phyloP scores from a whole-genome alignment of 441 rosid genomes.

The Breynia disticha region DNA sequence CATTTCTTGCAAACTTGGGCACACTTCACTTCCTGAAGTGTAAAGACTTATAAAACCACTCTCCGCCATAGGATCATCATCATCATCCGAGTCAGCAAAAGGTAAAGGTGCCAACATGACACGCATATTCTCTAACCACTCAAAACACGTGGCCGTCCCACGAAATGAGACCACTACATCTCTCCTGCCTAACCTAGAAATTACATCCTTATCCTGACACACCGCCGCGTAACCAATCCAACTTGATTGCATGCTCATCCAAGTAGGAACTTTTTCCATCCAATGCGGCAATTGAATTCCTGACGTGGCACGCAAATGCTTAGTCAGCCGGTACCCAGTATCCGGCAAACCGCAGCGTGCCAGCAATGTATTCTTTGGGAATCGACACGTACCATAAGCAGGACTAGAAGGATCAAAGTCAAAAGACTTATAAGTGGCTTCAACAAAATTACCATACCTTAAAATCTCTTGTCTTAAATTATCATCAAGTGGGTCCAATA shows the following conservation, averaged over 20 bases:
- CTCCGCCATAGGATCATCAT: slow-evolving; percentile 53
- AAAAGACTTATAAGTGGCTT: slow-evolving; percentile 55
- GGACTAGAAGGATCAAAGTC: slow-evolving; percentile 66
- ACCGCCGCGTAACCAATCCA: slow-evolving; percentile 91
- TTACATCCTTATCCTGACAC: slow-evolving; percentile 55
- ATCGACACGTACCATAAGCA: slow-evolving; percentile 42
- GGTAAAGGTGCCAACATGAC: slow-evolving; percentile 50
- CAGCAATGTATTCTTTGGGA: slow-evolving; percentile 38
- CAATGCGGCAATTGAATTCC: slow-evolving; percentile 58
- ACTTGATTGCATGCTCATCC: slow-evolving; percentile 54
- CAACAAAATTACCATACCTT: slow-evolving; percentile 65
- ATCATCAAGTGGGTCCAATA: slow-evolving; percentile 61
- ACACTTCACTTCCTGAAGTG: slow-evolving; percentile 32
- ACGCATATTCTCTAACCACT: slow-evolving; percentile 76
- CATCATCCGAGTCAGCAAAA: slow-evolving; percentile 10
- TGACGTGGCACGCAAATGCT: slow-evolving; percentile 51
- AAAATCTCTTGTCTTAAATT: slow-evolving; percentile 53
- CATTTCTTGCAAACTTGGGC: slow-evolving; percentile 53
- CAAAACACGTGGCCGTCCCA: slow-evolving; percentile 76
- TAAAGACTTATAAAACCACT: slow-evolving; percentile 68
- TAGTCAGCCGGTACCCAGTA: slow-evolving; percentile 52
- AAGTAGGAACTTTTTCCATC: slow-evolving; percentile 44
- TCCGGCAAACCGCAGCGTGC: slow-evolving; percentile 35
- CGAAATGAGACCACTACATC: slow-evolving; percentile 64
- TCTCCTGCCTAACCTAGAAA: slow-evolving; percentile 63